Percentiles rank a stretch among this genome's conserved stretches.
Conservation (phyloP, 148 eudicot genomes). For the Salicornia ramosissima region DNA sequence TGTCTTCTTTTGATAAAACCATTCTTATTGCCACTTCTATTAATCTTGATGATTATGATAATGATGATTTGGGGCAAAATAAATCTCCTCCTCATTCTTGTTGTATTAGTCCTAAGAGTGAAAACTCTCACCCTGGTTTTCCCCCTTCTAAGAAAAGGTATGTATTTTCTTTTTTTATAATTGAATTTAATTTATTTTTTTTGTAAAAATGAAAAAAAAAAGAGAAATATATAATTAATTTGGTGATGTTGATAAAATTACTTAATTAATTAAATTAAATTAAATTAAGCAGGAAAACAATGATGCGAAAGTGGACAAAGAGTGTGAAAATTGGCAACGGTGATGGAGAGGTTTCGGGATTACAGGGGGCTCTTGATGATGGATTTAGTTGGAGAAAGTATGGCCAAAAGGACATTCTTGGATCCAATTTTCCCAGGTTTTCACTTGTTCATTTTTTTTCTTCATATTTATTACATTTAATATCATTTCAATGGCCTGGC, state of each 20-base stretch:
- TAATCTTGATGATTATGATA: background rate
- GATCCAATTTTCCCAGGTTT: constrained; percentile 72
- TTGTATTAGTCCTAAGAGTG: constrained; percentile 30
- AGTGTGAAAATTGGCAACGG: constrained; percentile 34
- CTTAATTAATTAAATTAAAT: no score
- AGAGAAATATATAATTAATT: no score
- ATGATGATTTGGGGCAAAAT: background rate
- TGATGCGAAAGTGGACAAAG: constrained; percentile 42
- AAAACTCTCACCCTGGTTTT: constrained; percentile 19
- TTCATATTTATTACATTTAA: no score
- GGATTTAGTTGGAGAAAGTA: constrained; percentile 85
- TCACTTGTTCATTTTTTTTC: no score
- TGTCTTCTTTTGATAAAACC: constrained; percentile 51
- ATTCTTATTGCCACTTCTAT: constrained; percentile 31
- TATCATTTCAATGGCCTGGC: no score
- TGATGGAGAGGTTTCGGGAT: constrained; percentile 25
- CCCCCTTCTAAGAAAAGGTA: constrained; percentile 51
- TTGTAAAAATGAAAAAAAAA: background rate
- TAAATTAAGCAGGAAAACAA: constrained; percentile 57
- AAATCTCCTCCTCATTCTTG: constrained; percentile 14
- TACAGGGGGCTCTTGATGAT: constrained; percentile 44
- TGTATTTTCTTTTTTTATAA: background rate
- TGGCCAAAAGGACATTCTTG: constrained; percentile 80
- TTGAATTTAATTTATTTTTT: background rate
- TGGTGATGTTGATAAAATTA: no score